Evolutionary conservation across 441 rosid genomes (phyloP), one percentile per base, ranked within the genome.

Genomic region (Corymbia citriodora): DNA sequence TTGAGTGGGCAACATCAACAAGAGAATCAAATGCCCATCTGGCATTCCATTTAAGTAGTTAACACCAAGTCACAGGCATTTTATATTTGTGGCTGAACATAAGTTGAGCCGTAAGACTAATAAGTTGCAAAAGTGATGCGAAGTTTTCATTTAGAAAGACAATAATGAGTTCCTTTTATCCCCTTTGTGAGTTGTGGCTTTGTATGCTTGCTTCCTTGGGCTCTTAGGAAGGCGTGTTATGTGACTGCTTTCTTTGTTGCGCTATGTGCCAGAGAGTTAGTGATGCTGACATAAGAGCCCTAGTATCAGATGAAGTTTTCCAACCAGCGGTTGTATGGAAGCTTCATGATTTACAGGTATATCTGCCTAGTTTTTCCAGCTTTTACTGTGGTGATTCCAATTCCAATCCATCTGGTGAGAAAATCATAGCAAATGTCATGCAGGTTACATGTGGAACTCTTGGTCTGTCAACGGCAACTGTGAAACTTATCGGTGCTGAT

Each of bases 241-340:
- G 10, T 87, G 49, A 87, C 49, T 33, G 68, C 88, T 90, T 90
- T 88, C 55, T 88, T 93, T 91, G 23, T 61, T 91, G 89, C 1
- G 10, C 85, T 79, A 57, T 93, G 90, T 89, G 88, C 82, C 93
- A 98, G 99, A 95, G 96, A 93, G 97, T 96, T 91, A 96, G 98
- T 0, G 98, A 97, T 90, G 99, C 97, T 50, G 99, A 98, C 94
- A 93, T 98, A 68, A 93, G 96, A 94, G 98, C 98, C 48, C 89
- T 97, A 91, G 97, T 98, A 59, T 97, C 99, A n/a, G 99, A 98
- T 93, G 98, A 98, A 93, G 96, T 97, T 89, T 97, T 97, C 92
- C 99, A 98, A 93, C 98, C 99, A n/a, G 96, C 94, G 89, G 92
- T 92, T 55, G 91, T 98, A 87, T 98, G 99, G 99, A 95, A 96